These are phyloP conservation scores for Gnomoniopsis smithogilvyi DNA, from an alignment of 2,329 filamentous ascomycete genomes.

Conservation along the genomic window DNA sequence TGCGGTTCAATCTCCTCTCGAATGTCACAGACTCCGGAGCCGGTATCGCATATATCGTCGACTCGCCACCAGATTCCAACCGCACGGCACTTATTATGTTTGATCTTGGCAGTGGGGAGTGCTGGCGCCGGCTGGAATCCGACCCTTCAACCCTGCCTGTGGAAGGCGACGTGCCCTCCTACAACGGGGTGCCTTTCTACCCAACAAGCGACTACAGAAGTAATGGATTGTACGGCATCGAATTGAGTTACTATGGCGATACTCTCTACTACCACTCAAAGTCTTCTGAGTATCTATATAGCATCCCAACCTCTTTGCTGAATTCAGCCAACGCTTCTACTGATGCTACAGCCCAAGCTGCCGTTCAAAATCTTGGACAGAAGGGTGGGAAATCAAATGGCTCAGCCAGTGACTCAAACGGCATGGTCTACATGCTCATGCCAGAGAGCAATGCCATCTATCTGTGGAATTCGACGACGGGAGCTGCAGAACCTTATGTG, in stretches of 20 bases:
- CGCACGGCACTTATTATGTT: slow-evolving; percentile 44
- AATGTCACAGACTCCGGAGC: slow-evolving; percentile 33
- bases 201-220: not conserved
- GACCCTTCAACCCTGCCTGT: slow-evolving; percentile 26
- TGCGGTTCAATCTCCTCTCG: slow-evolving; percentile 42
- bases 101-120: slow-evolving; percentile 37
- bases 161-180: slow-evolving; percentile 29
- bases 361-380: slow-evolving; percentile 39
- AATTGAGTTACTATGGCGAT: slow-evolving; percentile 27
- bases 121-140: slow-evolving; percentile 36
- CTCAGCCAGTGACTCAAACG: slow-evolving; percentile 40
- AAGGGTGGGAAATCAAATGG: slow-evolving; percentile 43
- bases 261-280: slow-evolving; percentile 35
- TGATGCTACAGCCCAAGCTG: slow-evolving; percentile 4
- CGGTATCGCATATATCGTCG: slow-evolving; percentile 42
- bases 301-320: not conserved
- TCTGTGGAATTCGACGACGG: too few species aligned
- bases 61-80: slow-evolving; percentile 39
- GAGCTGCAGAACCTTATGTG: too few species aligned
- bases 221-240: slow-evolving; percentile 2
- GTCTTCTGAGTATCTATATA: not conserved
- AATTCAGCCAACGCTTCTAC: slow-evolving; percentile 2
- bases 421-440: slow-evolving; percentile 43
- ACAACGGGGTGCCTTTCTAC: slow-evolving; percentile 32
- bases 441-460: slow-evolving; percentile 42